A percentile compares a stretch with the other conserved stretches of the same genome.
Evolutionary conservation across 2,329 filamentous ascomycete genomes (phyloP).

Genomic region (Chaetothyriales sp.): DNA sequence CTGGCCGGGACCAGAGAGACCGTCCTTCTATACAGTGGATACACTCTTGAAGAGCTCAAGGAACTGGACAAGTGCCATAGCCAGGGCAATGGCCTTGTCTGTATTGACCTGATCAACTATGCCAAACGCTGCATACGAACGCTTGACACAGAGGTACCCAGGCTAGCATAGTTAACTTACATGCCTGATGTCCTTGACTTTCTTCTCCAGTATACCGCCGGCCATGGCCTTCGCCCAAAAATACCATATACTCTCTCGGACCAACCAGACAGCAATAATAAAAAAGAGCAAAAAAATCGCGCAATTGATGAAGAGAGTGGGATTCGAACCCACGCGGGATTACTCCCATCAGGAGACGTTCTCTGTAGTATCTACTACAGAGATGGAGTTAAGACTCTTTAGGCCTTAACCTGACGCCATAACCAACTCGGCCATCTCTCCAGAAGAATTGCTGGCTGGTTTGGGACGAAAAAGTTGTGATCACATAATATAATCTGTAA

Average conservation of each 20-base stretch:
- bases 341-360: constrained; percentile 15
- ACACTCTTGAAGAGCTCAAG: constrained; percentile 7
- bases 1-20: constrained; percentile 1
- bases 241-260: background rate
- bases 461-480: too few species aligned
- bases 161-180: background rate
- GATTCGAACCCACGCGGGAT: constrained; percentile 18
- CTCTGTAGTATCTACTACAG: background rate
- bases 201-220: background rate
- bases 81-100: constrained; percentile 15
- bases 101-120: constrained; percentile 17
- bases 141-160: constrained; percentile 6
- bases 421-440: constrained; percentile 18
- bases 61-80: constrained; percentile 4
- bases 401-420: constrained; percentile 19
- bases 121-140: constrained; percentile 15
- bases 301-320: constrained; percentile 15
- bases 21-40: constrained; percentile 7
- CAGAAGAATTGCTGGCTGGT: background rate
- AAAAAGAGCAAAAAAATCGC: constrained; percentile 10
- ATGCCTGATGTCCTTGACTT: background rate
- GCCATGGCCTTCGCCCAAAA: too few species aligned
- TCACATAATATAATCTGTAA: too few species aligned
- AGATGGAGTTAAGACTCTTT: constrained; percentile 12
- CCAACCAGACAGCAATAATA: too few species aligned